Percentiles rank a stretch among this genome's conserved stretches.
These are phyloP conservation scores for Groenewaldozyma sp. DNA, from an alignment of 1,139 yeast species.

Conservation along the genomic window DNA sequence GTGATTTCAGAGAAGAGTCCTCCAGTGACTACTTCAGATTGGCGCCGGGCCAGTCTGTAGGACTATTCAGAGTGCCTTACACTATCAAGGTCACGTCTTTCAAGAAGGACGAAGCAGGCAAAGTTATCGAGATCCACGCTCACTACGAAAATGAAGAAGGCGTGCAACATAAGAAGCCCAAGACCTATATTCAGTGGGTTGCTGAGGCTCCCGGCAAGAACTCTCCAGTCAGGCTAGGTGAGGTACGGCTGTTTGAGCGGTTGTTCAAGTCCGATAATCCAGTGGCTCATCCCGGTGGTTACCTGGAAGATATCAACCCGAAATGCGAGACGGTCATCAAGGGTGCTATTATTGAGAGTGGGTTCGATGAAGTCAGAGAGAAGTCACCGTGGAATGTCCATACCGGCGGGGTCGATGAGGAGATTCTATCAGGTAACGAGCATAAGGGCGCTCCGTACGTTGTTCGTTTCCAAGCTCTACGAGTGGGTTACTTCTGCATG, in stretches of 20 bases:
- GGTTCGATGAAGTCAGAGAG: slow-evolving; percentile 56
- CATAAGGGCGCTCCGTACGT: slow-evolving; percentile 60
- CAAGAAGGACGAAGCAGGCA: slow-evolving; percentile 53
- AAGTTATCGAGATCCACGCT: slow-evolving; percentile 61
- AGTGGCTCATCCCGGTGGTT: slow-evolving; percentile 77
- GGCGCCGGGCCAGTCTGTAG: slow-evolving; percentile 92
- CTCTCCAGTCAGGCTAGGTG: slow-evolving; percentile 56
- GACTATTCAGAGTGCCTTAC: slow-evolving; percentile 86
- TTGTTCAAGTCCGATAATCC: slow-evolving; percentile 92
- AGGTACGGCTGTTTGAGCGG: slow-evolving; percentile 81
- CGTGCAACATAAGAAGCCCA: slow-evolving; percentile 54
- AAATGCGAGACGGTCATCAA: slow-evolving; percentile 62
- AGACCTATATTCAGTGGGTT: slow-evolving; percentile 96
- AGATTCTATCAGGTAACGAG: slow-evolving; percentile 44
- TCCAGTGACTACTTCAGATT: slow-evolving; percentile 68
- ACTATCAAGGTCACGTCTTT: slow-evolving; percentile 65
- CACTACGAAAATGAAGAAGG: slow-evolving; percentile 63
- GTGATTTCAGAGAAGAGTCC: slow-evolving; percentile 70
- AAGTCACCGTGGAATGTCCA: slow-evolving; percentile 74
- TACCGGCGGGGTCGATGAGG: slow-evolving; percentile 21
- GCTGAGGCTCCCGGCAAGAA: slow-evolving; percentile 54
- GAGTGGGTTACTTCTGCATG: slow-evolving; percentile 92
- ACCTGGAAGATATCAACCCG: slow-evolving; percentile 70
- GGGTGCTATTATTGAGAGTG: slow-evolving; percentile 69
- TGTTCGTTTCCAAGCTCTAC: slow-evolving; percentile 95